These are phyloP conservation scores for Apium graveolens DNA, from an alignment of 129 eudicot genomes.

Conservation along the genomic window DNA sequence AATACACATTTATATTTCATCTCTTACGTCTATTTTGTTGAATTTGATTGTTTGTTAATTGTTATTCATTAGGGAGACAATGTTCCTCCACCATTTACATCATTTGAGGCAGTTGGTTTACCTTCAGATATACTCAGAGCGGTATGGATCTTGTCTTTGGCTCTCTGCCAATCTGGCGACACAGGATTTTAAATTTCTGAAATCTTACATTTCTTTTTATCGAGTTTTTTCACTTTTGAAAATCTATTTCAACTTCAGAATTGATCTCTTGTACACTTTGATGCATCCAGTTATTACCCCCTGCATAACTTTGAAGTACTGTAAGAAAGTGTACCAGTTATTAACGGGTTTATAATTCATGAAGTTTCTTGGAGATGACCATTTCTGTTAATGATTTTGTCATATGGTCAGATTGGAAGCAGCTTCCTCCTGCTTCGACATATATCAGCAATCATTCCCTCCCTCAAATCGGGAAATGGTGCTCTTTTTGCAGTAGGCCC, in stretches of 20 bases:
- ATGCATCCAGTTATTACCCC: neutral
- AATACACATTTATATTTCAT: neutral
- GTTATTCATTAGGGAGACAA: constrained; percentile 37
- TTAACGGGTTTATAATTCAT: constrained; percentile 65
- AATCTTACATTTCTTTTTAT: neutral
- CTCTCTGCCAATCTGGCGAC: constrained; percentile 5
- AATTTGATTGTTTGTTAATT: neutral
- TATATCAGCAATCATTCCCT: constrained; percentile 43
- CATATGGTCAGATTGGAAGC: constrained; percentile 79
- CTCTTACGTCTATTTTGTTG: neutral
- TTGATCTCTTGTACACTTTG: constrained; percentile 25
- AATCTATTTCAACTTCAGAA: constrained; percentile 43
- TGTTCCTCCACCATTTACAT: constrained; percentile 52
- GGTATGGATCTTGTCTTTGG: constrained; percentile 26
- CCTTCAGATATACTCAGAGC: constrained; percentile 49
- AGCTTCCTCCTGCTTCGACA: constrained; percentile 46
- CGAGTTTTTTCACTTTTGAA: constrained; percentile 34
- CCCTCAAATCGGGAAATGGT: neutral
- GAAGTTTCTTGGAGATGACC: constrained; percentile 47
- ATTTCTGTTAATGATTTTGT: constrained; percentile 60
- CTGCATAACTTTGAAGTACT: constrained; percentile 32
- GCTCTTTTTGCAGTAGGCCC: neutral
- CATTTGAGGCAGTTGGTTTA: constrained; percentile 56
- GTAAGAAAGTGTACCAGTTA: constrained; percentile 46
- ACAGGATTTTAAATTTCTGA: constrained; percentile 14